Conservation (phyloP, 768 basidiomycete genomes). For the Russula olivacea region DNA sequence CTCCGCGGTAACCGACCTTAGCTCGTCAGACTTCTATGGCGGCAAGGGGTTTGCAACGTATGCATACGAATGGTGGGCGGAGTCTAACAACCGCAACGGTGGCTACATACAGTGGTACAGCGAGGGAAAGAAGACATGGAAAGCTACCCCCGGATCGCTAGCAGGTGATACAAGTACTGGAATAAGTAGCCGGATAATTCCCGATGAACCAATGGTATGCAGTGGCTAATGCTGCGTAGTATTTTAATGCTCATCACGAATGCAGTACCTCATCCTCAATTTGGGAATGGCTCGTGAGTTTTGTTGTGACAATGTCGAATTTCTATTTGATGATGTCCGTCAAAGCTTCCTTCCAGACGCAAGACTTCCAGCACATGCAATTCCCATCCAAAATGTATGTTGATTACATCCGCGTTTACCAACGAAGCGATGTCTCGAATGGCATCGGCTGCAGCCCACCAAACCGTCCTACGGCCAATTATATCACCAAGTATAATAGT, state of each 20-base stretch:
- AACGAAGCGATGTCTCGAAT: conserved; percentile 62
- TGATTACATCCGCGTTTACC: conserved; percentile 89
- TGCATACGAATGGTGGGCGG: conserved; percentile 76
- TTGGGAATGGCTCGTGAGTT: conserved; percentile 65
- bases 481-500: conserved; percentile 56
- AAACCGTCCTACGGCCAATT: conserved; percentile 69
- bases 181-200: conserved; percentile 60
- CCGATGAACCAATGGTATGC: conserved; percentile 91
- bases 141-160: conserved; percentile 55
- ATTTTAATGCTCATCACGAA: conserved; percentile 6
- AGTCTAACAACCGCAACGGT: conserved; percentile 56
- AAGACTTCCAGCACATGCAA: conserved; percentile 61
- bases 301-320: neutral
- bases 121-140: conserved; percentile 65
- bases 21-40: conserved; percentile 54
- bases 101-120: conserved; percentile 85
- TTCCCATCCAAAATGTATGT: conserved; percentile 81
- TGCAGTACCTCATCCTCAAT: conserved; percentile 78
- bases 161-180: conserved; percentile 54
- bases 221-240: conserved; percentile 18
- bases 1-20: conserved; percentile 55
- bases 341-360: conserved; percentile 59
- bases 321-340: neutral
- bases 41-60: conserved; percentile 52
- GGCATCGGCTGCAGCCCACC: conserved; percentile 78